Evolutionary conservation across 495 filamentous ascomycete genomes (phyloP).

Genomic region (Tuber borchii): DNA sequence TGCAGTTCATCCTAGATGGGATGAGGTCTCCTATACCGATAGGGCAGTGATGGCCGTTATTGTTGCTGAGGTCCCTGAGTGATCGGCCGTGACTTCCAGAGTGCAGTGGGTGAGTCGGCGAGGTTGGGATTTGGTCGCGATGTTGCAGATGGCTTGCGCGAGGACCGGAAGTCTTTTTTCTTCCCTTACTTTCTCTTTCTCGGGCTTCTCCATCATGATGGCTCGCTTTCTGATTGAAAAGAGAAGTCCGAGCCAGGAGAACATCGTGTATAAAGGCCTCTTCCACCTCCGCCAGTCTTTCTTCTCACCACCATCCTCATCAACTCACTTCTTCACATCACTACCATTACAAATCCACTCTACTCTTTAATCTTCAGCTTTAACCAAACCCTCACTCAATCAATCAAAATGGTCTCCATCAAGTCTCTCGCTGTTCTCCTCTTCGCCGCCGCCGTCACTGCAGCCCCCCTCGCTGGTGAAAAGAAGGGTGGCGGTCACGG

Average conservation of each 20-base stretch:
- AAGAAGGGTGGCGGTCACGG: too few species aligned
- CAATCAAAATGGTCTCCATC: background rate
- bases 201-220: background rate
- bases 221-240: background rate
- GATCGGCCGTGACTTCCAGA: background rate
- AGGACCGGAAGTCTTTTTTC: background rate
- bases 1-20: background rate
- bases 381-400: background rate
- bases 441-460: background rate
- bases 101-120: background rate
- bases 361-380: background rate
- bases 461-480: background rate
- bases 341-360: background rate
- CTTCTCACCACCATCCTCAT: background rate
- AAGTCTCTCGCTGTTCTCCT: background rate
- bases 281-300: background rate
- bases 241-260: background rate
- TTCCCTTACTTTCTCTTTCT: background rate
- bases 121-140: background rate
- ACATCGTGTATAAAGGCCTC: background rate
- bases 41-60: background rate
- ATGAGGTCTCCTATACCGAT: background rate
- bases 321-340: background rate
- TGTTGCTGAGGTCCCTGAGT: background rate
- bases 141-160: background rate